Base-by-base conservation (phyloP, 2,329 filamentous ascomycete genomes). In the Seiridium cupressi region DNA sequence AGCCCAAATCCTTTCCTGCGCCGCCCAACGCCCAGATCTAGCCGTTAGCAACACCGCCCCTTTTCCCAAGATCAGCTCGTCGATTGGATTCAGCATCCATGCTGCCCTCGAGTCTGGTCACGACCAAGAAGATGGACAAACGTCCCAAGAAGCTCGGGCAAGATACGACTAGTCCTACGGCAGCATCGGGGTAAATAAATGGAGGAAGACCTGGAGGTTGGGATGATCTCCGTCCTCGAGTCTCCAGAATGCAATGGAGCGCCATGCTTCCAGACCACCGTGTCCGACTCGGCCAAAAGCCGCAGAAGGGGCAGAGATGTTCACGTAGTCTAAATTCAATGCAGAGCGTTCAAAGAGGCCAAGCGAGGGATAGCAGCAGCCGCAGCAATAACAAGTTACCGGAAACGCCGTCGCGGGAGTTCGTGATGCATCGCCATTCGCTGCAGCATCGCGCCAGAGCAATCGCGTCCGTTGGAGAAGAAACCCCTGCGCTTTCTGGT, bases 191-290 rank as follows among this genome's bases (percentile, higher is more conserved):
- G 54, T n/a, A 36, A 36, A 36, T 26, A 38, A 31, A n/a, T 31
- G 35, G 42, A 26, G 53, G 35, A 42, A 55, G 53, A 48, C 7
- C 53, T 55, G 53, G 42, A 57, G 54, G 54, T 44, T 57, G 40
- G 42, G 54, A 57, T 36, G 54, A 57, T 57, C 54, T 46, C 34
- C 42, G 44, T 57, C 31, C 18, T 26, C 44, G 44, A 5, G 54
- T 46, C 35, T 34, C 54, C 54, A 57, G 54, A 32, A 57, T 46
- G 36, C 54, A 44, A 40, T 57, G 54, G 54, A 57, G 54, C 54
- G 31, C 31, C 31, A 13, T 34, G 40, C 35, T 57, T 48, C 40
- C 31, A 57, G 54, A 57, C 54, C 54, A 57, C 54, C 31, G 54
- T 57, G 54, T 57, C 54, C 54, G 44, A 57, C 6, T 57, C 10